Conservation (phyloP, 2,329 filamentous ascomycete species). For the Phyllachora maydis region DNA sequence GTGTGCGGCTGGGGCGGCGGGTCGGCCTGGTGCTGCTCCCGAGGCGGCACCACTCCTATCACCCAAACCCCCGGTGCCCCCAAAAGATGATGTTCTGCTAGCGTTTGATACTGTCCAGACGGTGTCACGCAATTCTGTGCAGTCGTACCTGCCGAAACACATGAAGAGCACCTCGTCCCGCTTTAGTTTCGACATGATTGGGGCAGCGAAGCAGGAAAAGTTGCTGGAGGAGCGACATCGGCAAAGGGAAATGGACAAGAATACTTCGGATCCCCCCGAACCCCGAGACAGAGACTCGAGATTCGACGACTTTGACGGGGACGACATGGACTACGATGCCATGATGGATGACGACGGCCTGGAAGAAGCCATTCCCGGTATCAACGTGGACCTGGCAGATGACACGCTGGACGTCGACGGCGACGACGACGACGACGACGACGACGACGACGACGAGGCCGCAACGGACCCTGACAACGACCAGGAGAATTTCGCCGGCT, state of each 20-base stretch:
- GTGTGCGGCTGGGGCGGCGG: too few species aligned
- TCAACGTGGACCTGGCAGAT: conserved; percentile 16
- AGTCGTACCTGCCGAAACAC: conserved; percentile 34
- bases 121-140: conserved; percentile 17
- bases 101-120: too few species aligned
- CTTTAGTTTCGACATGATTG: conserved; percentile 67
- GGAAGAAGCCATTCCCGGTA: conserved; percentile 45
- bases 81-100: conserved; percentile 13
- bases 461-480: conserved; percentile 27
- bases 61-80: too few species aligned
- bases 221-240: conserved; percentile 54
- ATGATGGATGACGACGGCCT: conserved; percentile 45
- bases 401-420: conserved; percentile 32
- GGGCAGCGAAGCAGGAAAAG: conserved; percentile 45
- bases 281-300: conserved; percentile 13
- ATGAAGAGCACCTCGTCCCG: conserved; percentile 62
- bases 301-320: conserved; percentile 42
- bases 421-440: conserved; percentile 18
- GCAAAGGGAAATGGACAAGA: conserved; percentile 36
- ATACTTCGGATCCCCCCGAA: too few species aligned
- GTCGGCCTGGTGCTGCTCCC: too few species aligned
- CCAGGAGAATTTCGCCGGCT: conserved; percentile 39
- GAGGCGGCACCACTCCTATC: too few species aligned
- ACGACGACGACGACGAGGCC: conserved; percentile 9
- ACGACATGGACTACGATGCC: conserved; percentile 37